Conservation (phyloP, 169 alveolate species). For the Plasmodium malariae region DNA sequence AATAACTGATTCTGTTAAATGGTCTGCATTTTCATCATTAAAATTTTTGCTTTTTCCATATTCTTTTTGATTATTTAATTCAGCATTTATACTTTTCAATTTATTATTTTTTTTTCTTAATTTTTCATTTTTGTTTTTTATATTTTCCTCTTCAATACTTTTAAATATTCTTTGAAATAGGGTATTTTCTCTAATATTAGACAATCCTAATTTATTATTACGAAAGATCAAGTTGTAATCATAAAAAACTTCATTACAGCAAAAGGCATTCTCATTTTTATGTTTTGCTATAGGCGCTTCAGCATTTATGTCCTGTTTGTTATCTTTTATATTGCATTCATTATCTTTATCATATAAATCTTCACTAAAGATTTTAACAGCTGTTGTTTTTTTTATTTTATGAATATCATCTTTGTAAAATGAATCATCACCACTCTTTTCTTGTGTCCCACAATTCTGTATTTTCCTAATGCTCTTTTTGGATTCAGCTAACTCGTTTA, state of each 20-base stretch:
- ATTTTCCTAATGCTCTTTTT: slow-evolving; percentile 50
- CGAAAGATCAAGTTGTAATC: neutral
- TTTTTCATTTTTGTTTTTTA: slow-evolving; percentile 49
- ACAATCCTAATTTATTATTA: slow-evolving; percentile 15
- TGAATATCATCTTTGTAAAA: neutral
- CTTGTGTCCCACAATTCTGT: slow-evolving; percentile 20
- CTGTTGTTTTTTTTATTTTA: neutral
- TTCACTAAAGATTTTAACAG: neutral
- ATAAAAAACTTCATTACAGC: neutral
- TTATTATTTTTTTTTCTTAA: slow-evolving; percentile 19
- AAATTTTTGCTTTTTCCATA: slow-evolving; percentile 5
- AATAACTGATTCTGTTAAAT: slow-evolving; percentile 10
- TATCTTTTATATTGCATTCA: slow-evolving; percentile 22
- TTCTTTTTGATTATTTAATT: slow-evolving; percentile 9
- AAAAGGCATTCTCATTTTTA: neutral
- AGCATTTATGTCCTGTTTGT: neutral
- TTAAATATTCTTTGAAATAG: slow-evolving; percentile 61
- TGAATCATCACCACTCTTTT: neutral
- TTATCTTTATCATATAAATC: neutral
- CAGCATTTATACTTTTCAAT: neutral
- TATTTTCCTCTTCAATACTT: slow-evolving; percentile 39
- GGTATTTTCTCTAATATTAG: slow-evolving; percentile 24
- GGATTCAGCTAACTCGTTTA: slow-evolving; percentile 54
- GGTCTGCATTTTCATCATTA: slow-evolving; percentile 12
- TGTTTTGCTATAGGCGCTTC: neutral